Evolutionary conservation across 768 basidiomycete genomes (phyloP).

Genomic region (Rickenella mellea): DNA sequence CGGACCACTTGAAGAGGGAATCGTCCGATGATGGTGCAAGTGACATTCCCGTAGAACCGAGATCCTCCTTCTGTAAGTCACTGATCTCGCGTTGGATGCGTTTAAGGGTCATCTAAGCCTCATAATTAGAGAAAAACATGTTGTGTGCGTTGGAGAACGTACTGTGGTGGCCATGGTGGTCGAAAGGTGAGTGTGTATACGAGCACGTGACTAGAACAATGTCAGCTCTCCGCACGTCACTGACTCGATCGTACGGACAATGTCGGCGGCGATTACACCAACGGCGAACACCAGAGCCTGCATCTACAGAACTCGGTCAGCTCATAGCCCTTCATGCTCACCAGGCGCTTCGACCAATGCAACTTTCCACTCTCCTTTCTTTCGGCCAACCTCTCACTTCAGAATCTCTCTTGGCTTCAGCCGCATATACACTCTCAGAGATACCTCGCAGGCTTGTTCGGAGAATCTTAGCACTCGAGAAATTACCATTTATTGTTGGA

Average conservation of each 20-base stretch:
- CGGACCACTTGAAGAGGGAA: slow-evolving; percentile 60
- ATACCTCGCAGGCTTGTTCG: slow-evolving; percentile 70
- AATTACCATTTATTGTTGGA: slow-evolving; percentile 80
- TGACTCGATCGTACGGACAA: too few species aligned
- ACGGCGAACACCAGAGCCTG: slow-evolving; percentile 39
- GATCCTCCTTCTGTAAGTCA: slow-evolving; percentile 75
- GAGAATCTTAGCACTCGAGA: slow-evolving; percentile 64
- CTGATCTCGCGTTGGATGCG: slow-evolving; percentile 77
- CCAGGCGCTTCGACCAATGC: slow-evolving; percentile 57
- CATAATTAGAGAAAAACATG: not conserved
- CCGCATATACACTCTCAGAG: slow-evolving; percentile 62
- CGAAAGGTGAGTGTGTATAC: too few species aligned
- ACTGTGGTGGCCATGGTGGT: too few species aligned
- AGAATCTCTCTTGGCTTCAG: slow-evolving; percentile 66
- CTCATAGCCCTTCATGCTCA: slow-evolving; percentile 56
- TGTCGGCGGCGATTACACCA: too few species aligned
- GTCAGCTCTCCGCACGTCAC: too few species aligned
- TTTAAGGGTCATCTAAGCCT: slow-evolving; percentile 54
- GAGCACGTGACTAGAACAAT: too few species aligned
- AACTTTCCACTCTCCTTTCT: slow-evolving; percentile 63
- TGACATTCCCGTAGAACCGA: slow-evolving; percentile 62
- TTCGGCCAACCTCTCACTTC: slow-evolving; percentile 66
- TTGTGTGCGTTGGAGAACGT: too few species aligned
- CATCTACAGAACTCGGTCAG: slow-evolving; percentile 42
- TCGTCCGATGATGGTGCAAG: slow-evolving; percentile 57